Evolutionary conservation across 2,329 filamentous ascomycete genomes (phyloP).

Genomic region (Cytospora chrysosperma): DNA sequence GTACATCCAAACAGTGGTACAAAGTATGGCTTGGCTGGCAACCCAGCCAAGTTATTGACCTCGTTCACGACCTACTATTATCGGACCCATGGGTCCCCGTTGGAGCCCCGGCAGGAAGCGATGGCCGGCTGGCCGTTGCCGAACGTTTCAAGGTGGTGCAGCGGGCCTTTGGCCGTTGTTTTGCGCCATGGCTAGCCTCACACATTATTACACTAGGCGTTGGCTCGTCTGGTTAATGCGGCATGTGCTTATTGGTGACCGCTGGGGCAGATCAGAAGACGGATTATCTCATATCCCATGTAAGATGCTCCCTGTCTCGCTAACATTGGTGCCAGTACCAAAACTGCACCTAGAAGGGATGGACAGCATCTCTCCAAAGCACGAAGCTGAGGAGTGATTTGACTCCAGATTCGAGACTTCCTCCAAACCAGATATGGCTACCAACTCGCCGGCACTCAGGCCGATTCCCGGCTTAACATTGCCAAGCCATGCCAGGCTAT

Average conservation of each 20-base stretch:
- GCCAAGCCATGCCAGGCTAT: not conserved
- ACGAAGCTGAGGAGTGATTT: not conserved
- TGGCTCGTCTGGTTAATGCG: not conserved
- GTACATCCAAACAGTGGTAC: not conserved
- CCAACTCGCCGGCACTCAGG: constrained; percentile 10
- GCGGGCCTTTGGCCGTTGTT: constrained; percentile 22
- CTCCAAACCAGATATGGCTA: not conserved
- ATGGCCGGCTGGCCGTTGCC: constrained; percentile 22
- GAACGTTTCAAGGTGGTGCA: constrained; percentile 17
- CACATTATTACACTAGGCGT: not conserved
- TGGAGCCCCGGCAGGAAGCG: constrained; percentile 13
- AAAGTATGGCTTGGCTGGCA: not conserved
- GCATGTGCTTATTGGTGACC: not conserved
- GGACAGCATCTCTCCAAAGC: not conserved
- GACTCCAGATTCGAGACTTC: not conserved
- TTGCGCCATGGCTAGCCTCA: constrained; percentile 24
- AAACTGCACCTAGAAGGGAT: not conserved
- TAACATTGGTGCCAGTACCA: not conserved
- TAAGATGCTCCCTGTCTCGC: not conserved
- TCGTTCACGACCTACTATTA: constrained; percentile 1
- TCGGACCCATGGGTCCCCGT: constrained; percentile 3
- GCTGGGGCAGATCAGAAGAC: not conserved
- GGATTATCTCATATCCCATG: not conserved
- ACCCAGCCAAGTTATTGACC: constrained; percentile 1
- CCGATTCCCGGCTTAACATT: not conserved